These are phyloP conservation scores for Dendrobium huoshanense DNA, from an alignment of 106 monocot genomes.

Conservation along the genomic window DNA sequence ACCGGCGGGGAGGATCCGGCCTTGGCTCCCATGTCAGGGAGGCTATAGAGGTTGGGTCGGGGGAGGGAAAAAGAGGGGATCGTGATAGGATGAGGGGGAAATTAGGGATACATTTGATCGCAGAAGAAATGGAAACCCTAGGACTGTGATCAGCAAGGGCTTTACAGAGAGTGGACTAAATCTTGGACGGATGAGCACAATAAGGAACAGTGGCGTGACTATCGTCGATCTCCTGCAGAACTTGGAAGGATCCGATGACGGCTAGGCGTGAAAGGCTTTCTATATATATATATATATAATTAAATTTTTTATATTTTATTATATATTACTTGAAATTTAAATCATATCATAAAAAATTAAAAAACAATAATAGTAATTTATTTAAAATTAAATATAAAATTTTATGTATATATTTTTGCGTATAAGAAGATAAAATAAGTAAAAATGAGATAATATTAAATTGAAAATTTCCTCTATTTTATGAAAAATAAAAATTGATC, in stretches of 20 bases:
- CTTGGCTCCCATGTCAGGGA: conserved; percentile 17
- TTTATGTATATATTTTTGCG: too few relatives aligned
- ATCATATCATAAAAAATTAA: too few relatives aligned
- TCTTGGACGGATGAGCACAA: background rate
- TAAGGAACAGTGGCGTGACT: background rate
- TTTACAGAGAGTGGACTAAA: background rate
- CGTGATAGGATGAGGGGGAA: background rate
- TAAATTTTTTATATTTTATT: too few relatives aligned
- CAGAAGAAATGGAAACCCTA: background rate
- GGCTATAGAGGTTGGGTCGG: background rate
- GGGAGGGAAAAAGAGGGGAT: background rate
- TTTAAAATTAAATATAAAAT: too few relatives aligned
- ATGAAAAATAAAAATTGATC: too few relatives aligned
- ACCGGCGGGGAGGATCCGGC: background rate
- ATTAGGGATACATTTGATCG: background rate
- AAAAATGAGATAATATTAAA: too few relatives aligned
- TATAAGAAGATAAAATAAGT: too few relatives aligned
- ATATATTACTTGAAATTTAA: too few relatives aligned
- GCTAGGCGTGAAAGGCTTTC: background rate
- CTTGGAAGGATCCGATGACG: background rate
- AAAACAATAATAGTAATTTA: too few relatives aligned
- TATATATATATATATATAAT: too few relatives aligned
- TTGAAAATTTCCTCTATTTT: too few relatives aligned
- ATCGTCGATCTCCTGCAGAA: background rate
- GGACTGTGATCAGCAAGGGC: background rate